Conservation (phyloP, 1,284 basidiomycete species). For the Cerioporus squamosus region DNA sequence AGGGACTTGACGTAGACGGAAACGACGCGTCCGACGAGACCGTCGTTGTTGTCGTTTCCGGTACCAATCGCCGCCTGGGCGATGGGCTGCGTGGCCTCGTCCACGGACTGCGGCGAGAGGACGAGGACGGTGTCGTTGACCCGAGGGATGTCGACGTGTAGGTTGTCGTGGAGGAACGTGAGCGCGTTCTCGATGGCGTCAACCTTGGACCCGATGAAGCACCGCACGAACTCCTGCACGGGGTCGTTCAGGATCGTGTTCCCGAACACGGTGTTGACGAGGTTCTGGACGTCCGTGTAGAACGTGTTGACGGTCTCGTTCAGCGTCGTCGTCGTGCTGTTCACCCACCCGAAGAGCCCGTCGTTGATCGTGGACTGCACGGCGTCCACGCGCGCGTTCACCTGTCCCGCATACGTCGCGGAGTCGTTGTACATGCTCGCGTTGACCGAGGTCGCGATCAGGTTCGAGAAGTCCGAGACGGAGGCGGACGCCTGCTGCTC, state of each 20-base stretch:
- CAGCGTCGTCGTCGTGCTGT: conserved; percentile 86
- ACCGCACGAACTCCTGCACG: conserved; percentile 86
- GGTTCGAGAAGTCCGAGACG: conserved; percentile 67
- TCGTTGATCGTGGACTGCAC: conserved; percentile 83
- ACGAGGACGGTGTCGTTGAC: conserved; percentile 78
- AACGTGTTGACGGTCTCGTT: conserved; percentile 81
- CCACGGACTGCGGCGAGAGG: conserved; percentile 68
- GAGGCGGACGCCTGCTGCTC: conserved; percentile 60
- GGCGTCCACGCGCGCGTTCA: conserved; percentile 73
- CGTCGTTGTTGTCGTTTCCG: conserved; percentile 52
- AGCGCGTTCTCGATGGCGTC: conserved; percentile 85
- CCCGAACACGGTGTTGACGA: conserved; percentile 77
- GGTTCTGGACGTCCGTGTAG: conserved; percentile 74
- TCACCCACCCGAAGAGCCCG: conserved; percentile 93
- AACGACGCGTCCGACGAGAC: conserved; percentile 78
- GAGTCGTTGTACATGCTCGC: conserved; percentile 82
- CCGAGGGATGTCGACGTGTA: conserved; percentile 76
- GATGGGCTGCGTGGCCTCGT: conserved; percentile 81
- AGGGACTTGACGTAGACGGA: conserved; percentile 74
- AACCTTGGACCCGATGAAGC: conserved; percentile 90
- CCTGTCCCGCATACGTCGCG: conserved; percentile 69
- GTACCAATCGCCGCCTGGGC: conserved; percentile 80
- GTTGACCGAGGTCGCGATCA: conserved; percentile 81
- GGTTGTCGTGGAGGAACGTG: conserved; percentile 91
- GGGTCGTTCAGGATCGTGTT: conserved; percentile 82